Conservation (phyloP, 1,284 basidiomycete genomes). For the Exsudoporus floridanus region DNA sequence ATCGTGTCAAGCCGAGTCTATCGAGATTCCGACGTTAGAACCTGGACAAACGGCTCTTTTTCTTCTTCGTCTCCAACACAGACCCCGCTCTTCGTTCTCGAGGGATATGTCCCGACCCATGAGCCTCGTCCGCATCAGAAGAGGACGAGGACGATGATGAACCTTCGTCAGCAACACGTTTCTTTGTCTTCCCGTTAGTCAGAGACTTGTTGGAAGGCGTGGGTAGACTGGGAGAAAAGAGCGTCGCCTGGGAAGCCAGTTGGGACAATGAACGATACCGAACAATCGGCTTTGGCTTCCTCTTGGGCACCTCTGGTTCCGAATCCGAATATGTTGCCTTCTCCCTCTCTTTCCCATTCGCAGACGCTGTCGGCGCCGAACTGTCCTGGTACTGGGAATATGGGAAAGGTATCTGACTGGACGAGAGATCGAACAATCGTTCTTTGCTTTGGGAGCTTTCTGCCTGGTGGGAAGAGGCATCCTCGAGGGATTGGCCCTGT, state of each 20-base stretch:
- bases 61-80: conserved; percentile 28
- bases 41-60: conserved; percentile 17
- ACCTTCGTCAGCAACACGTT: conserved; percentile 36
- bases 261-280: conserved; percentile 51
- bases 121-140: conserved; percentile 38
- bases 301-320: conserved; percentile 34
- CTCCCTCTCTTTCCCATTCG: conserved; percentile 2
- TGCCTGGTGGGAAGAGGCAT: not conserved
- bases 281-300: conserved; percentile 26
- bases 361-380: not conserved
- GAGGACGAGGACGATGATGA: conserved; percentile 41
- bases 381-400: conserved; percentile 42
- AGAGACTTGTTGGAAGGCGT: conserved; percentile 21
- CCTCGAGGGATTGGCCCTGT: conserved; percentile 2
- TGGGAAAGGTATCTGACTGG: conserved; percentile 47
- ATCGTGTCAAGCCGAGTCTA: not conserved
- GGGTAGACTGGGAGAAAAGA: conserved; percentile 39
- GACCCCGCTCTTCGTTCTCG: conserved; percentile 53
- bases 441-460: conserved; percentile 18
- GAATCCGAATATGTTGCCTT: conserved; percentile 33
- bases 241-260: conserved; percentile 44
- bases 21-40: not conserved
- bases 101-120: conserved; percentile 55
- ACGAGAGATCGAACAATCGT: conserved; percentile 43
- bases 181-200: conserved; percentile 29